Conservation (phyloP, 2,329 filamentous ascomycete genomes). For the Corinectria fuckeliana region DNA sequence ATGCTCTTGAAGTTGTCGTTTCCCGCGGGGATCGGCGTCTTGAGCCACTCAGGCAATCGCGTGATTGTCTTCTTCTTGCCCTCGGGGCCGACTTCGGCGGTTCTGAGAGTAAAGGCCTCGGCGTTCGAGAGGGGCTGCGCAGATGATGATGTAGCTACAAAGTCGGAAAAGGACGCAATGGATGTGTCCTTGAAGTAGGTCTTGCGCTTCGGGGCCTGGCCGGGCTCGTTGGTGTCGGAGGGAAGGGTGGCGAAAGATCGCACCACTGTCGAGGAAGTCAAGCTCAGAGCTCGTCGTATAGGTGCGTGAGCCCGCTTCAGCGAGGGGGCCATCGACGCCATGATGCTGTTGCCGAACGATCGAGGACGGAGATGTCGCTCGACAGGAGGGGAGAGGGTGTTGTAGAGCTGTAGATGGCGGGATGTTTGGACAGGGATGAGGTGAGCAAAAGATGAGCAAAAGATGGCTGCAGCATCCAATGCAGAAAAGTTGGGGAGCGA, state of each 20-base stretch:
- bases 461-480: slow-evolving; percentile 32
- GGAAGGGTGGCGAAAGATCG: slow-evolving; percentile 57
- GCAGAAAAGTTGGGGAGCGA: slow-evolving; percentile 37
- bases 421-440: slow-evolving; percentile 26
- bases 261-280: slow-evolving; percentile 37
- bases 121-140: slow-evolving; percentile 52
- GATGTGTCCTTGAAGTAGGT: slow-evolving; percentile 67
- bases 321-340: slow-evolving; percentile 50
- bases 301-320: slow-evolving; percentile 52
- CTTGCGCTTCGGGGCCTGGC: slow-evolving; percentile 42
- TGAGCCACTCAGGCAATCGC: slow-evolving; percentile 90
- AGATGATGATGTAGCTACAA: slow-evolving; percentile 53
- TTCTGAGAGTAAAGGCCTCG: slow-evolving; percentile 67
- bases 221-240: slow-evolving; percentile 39
- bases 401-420: slow-evolving; percentile 9
- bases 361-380: slow-evolving; percentile 7
- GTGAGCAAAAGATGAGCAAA: slow-evolving; percentile 32
- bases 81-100: slow-evolving; percentile 68
- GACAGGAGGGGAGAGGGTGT: not conserved
- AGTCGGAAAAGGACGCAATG: slow-evolving; percentile 65
- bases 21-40: slow-evolving; percentile 88
- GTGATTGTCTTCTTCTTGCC: slow-evolving; percentile 70
- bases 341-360: slow-evolving; percentile 24
- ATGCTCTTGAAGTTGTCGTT: slow-evolving; percentile 90
- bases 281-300: slow-evolving; percentile 49